Evolutionary conservation across 768 basidiomycete genomes (phyloP).

Genomic region (Podaxis sp.): DNA sequence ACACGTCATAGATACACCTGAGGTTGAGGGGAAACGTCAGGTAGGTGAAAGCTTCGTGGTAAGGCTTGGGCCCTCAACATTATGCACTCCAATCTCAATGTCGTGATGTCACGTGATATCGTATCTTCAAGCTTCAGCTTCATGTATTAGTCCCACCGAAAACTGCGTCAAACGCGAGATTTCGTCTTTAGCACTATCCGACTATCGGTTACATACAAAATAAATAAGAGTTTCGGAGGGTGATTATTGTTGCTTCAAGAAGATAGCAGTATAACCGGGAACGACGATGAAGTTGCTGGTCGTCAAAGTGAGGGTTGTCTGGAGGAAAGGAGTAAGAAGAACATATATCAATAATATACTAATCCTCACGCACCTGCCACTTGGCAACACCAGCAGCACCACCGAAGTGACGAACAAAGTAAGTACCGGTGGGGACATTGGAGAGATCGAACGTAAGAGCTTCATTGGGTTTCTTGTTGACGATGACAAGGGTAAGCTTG

Average conservation of each 20-base stretch:
- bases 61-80: neutral
- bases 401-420: constrained; percentile 55
- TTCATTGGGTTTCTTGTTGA: constrained; percentile 45
- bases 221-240: neutral
- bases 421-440: constrained; percentile 42
- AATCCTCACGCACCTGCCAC: constrained; percentile 40
- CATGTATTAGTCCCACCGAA: neutral
- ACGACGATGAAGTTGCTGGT: constrained; percentile 28
- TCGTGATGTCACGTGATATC: neutral
- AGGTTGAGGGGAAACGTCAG: neutral
- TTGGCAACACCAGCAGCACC: constrained; percentile 48
- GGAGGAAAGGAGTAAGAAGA: neutral
- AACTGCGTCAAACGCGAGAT: neutral
- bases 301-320: constrained; percentile 26
- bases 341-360: neutral
- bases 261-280: constrained; percentile 27
- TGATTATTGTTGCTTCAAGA: constrained; percentile 21
- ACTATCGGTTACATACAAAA: neutral
- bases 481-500: constrained; percentile 39
- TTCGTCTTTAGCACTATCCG: neutral
- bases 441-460: constrained; percentile 37
- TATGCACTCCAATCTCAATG: neutral
- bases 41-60: neutral
- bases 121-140: neutral
- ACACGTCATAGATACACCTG: neutral